These are phyloP conservation scores for Termitomyces titanicus DNA, from an alignment of 768 basidiomycete genomes.

Conservation along the genomic window DNA sequence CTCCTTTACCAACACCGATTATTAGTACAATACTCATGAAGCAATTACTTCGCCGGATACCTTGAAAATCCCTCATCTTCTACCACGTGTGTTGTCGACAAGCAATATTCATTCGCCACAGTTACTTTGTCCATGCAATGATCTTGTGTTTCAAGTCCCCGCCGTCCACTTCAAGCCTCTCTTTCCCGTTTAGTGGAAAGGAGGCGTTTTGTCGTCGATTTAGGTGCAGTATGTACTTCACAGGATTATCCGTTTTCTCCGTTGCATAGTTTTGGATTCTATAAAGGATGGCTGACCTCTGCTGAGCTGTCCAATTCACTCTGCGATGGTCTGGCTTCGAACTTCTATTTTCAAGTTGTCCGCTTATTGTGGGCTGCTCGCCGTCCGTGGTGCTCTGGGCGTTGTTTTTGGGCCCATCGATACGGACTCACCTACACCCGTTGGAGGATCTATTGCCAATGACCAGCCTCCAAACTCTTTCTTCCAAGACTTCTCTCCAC, in stretches of 20 bases:
- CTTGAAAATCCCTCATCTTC: no score
- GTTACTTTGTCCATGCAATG: background rate
- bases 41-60: no score
- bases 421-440: slow-evolving; percentile 20
- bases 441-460: slow-evolving; percentile 23
- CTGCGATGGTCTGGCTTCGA: slow-evolving; percentile 13
- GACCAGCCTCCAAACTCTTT: slow-evolving; percentile 27
- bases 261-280: background rate
- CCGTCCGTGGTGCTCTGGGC: slow-evolving; percentile 5
- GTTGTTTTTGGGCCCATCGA: slow-evolving; percentile 23
- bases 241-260: slow-evolving; percentile 1
- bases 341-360: slow-evolving; percentile 1
- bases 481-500: slow-evolving; percentile 29
- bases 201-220: background rate
- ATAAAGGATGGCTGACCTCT: slow-evolving; percentile 11
- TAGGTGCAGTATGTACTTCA: background rate
- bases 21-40: background rate
- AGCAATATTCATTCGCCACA: background rate
- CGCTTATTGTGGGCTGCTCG: slow-evolving; percentile 6
- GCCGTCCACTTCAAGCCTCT: background rate
- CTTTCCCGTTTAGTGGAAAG: slow-evolving; percentile 3
- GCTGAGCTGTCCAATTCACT: background rate
- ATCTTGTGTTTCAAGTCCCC: background rate
- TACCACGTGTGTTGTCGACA: background rate
- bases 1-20: background rate